A percentile compares a stretch with the other conserved stretches of the same genome.
phyloP scores from a whole-genome alignment of 495 filamentous ascomycete genomes.

The Thozetella sp. region DNA sequence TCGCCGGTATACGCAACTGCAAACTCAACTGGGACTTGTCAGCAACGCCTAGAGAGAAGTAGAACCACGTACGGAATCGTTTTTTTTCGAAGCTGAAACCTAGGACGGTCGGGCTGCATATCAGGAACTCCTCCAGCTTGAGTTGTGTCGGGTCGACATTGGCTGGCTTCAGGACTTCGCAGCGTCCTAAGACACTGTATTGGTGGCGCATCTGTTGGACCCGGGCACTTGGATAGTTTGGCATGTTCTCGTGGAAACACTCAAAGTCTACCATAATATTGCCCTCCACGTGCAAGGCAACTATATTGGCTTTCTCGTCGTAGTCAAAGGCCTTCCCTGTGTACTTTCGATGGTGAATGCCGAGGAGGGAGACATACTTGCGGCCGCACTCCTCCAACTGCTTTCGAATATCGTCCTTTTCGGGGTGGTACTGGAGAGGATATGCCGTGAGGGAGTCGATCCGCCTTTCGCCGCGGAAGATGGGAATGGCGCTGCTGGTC shows the following conservation, averaged over 20 bases:
- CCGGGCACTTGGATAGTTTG: background rate
- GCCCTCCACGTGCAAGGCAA: background rate
- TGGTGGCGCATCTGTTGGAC: background rate
- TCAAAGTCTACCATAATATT: background rate
- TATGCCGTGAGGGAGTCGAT: background rate
- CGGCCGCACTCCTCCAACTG: background rate
- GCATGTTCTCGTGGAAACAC: background rate
- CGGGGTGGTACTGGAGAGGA: background rate
- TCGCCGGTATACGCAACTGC: slow-evolving; percentile 3
- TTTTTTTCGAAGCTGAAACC: background rate
- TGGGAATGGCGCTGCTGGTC: background rate
- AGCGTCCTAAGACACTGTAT: background rate
- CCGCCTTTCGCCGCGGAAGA: background rate
- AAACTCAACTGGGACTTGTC: slow-evolving; percentile 5
- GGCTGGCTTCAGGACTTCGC: background rate
- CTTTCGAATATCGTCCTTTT: background rate
- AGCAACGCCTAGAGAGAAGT: background rate
- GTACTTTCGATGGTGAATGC: background rate
- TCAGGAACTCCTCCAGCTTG: background rate
- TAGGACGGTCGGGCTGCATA: background rate
- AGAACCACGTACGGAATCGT: background rate
- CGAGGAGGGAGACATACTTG: background rate
- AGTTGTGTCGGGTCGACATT: background rate
- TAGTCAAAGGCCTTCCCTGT: background rate
- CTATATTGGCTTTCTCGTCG: background rate